A percentile compares a stretch with the other conserved stretches of the same genome.
Evolutionary conservation across 2,329 filamentous ascomycete species (phyloP).

Genomic region (Colletotrichum sp.): DNA sequence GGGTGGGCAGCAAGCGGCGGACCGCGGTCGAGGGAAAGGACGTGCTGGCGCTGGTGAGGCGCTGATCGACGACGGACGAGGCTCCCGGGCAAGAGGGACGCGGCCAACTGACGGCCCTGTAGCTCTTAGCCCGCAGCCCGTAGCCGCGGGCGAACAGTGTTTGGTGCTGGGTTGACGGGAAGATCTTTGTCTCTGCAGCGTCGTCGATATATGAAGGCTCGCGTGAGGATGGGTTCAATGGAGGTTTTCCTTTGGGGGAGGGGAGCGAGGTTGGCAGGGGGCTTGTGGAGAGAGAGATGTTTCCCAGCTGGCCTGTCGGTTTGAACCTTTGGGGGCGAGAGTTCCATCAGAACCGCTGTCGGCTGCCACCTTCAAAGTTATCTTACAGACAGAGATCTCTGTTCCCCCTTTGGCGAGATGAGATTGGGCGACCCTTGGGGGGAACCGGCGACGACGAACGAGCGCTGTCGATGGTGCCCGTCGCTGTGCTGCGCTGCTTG

Average conservation of each 20-base stretch:
- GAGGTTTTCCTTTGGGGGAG: neutral
- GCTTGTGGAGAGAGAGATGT: neutral
- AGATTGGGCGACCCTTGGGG: neutral
- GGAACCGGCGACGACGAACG: neutral
- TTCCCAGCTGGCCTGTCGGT: neutral
- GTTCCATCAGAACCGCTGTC: neutral
- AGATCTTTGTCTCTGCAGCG: neutral
- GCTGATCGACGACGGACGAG: neutral
- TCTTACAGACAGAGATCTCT: neutral
- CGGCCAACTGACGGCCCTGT: neutral
- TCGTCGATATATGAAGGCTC: neutral
- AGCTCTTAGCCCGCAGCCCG: neutral
- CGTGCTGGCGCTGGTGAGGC: neutral
- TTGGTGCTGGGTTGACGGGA: neutral
- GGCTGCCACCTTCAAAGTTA: neutral
- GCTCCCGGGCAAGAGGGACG: neutral
- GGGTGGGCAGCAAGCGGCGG: neutral
- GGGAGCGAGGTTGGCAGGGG: neutral
- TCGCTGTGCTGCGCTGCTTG: neutral
- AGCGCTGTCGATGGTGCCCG: neutral
- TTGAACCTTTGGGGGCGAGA: neutral
- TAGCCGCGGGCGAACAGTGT: neutral
- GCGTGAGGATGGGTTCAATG: neutral
- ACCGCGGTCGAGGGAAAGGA: neutral
- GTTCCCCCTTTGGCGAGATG: neutral